Evolutionary conservation across 371 early-diverging fungal species (phyloP), one percentile per base, ranked within the genome.

Genomic region (Actinomortierella ambigua): DNA sequence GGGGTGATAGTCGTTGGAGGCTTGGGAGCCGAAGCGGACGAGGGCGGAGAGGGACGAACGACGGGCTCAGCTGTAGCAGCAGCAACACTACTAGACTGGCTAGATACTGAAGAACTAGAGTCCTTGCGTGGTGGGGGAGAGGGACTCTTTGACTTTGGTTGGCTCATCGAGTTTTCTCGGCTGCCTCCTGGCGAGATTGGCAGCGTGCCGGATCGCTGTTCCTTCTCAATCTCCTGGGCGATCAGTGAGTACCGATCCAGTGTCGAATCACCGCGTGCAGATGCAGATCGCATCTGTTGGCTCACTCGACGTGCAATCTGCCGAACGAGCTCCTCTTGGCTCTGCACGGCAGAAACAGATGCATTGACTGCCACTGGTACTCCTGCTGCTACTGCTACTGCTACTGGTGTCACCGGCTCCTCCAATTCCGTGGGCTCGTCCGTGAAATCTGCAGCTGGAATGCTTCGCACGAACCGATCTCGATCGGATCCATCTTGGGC

Each of bases 291-390:
- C 29, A 71, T 29, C 29, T 71, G 63, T 24, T 53, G 44, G 17
- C 73, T 71, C 48, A 71, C 56, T 26, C 59, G 66, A 15, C 63
- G 73, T 29, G 73, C 73, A 44, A 71, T 71, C 42, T 71, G 73
- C 14, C 63, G 73, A 20, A 71, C 67, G 17, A 71, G 44, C 11
- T 71, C 73, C 15, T 71, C 46, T 27, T 71, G 63, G 42, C 24
- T 53, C 5, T 51, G 59, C 5, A 55, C 43, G 2, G 53, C 24
- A 18, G 61, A 48, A n/a, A 3, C 53, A 8, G 63, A 56, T 8
- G 63, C 59, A n/a, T 60, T 54, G 14, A 61, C 51, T 9, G 54
- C 24, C 1, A 27, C 18, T 28, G 24, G 24, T 13, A 62, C 63
- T 0, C 51, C 47, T 34, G 34, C 11, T 6, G 34, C 7, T 34